These are phyloP conservation scores for Lathyrus tuberosus DNA, from an alignment of 306 rosid genomes.

Conservation along the genomic window DNA sequence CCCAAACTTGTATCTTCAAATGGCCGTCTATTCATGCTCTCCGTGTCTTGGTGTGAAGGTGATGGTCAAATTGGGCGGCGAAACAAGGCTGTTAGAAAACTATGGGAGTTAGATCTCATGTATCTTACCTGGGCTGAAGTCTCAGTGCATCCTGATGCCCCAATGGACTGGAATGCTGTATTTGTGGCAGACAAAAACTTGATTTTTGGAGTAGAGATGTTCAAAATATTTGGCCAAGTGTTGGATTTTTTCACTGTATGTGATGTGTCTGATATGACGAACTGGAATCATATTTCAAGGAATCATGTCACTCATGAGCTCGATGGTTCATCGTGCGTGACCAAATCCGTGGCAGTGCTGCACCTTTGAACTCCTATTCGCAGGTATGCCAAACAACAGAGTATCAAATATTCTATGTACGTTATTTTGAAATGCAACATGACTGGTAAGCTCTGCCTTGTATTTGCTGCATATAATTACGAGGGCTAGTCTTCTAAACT, in stretches of 20 bases:
- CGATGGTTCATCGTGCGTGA: conserved; percentile 93
- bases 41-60: conserved; percentile 99
- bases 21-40: conserved; percentile 79
- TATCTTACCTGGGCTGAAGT: conserved; percentile 84
- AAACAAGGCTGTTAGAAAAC: conserved; percentile 94
- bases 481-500: conserved; percentile 46
- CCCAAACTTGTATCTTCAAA: conserved; percentile 83
- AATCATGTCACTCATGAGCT: conserved; percentile 75
- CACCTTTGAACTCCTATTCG: conserved; percentile 59
- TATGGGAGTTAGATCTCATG: conserved; percentile 92
- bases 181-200: conserved; percentile 76
- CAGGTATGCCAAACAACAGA: conserved; percentile 37
- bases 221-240: conserved; percentile 97
- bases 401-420: conserved; percentile 29
- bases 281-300: conserved; percentile 92
- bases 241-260: conserved; percentile 89
- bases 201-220: conserved; percentile 95
- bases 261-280: conserved; percentile 65
- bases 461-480: conserved; percentile 47
- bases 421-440: conserved; percentile 34
- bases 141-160: conserved; percentile 97
- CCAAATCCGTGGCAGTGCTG: conserved; percentile 83
- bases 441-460: conserved; percentile 34
- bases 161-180: conserved; percentile 98
- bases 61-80: conserved; percentile 91